Conservation (phyloP, 352 stramenopile genomes). For the Globisporangium sylvaticum region DNA sequence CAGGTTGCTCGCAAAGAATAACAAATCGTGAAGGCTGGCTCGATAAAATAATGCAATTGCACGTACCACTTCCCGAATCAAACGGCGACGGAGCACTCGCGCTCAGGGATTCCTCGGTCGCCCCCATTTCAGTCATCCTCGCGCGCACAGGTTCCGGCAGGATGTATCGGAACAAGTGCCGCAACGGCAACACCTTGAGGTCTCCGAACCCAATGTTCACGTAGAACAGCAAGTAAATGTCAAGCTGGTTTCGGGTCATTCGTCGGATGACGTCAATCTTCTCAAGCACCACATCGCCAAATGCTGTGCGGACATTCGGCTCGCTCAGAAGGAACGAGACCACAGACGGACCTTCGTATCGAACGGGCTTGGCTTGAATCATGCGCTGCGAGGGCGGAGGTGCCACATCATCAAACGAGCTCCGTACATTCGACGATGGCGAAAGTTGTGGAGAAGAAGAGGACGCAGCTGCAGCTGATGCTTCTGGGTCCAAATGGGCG, state of each 20-base stretch:
- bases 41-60: neutral
- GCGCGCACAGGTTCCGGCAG: conserved; percentile 55
- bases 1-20: neutral
- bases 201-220: conserved; percentile 49
- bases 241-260: conserved; percentile 39
- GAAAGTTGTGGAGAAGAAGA: neutral
- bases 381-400: conserved; percentile 7
- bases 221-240: conserved; percentile 80
- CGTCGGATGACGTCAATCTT: conserved; percentile 80
- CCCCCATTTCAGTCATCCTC: conserved; percentile 68
- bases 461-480: conserved; percentile 5
- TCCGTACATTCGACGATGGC: neutral
- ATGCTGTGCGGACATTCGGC: conserved; percentile 59
- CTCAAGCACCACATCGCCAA: conserved; percentile 76
- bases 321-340: conserved; percentile 68
- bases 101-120: conserved; percentile 61
- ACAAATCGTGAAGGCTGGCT: neutral
- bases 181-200: conserved; percentile 57
- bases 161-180: conserved; percentile 75
- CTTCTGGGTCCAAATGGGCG: neutral
- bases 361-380: conserved; percentile 40
- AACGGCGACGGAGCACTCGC: conserved; percentile 66
- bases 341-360: conserved; percentile 64
- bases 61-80: conserved; percentile 42
- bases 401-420: conserved; percentile 12